Evolutionary conservation across 2,329 filamentous ascomycete species (phyloP).

Genomic region (Epichloe amarillans): DNA sequence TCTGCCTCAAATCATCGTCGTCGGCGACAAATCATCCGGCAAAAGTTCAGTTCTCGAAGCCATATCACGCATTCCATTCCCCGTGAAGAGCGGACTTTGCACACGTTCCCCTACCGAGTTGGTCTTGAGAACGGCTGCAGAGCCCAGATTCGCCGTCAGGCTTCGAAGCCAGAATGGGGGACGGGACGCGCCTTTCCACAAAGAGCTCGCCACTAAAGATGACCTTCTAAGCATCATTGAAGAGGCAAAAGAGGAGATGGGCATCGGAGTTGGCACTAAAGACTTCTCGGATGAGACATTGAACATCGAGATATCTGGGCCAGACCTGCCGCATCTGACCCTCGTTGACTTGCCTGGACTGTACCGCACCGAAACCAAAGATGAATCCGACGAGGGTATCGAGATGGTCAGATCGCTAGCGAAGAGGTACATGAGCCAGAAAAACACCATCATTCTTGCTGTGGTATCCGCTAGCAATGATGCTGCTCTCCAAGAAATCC

Average conservation of each 20-base stretch:
- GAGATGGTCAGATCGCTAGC: slow-evolving; percentile 24
- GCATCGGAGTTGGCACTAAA: slow-evolving; percentile 17
- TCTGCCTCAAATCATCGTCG: slow-evolving; percentile 43
- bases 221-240: slow-evolving; percentile 36
- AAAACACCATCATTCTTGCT: slow-evolving; percentile 46
- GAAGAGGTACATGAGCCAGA: slow-evolving; percentile 39
- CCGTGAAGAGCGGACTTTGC: slow-evolving; percentile 39
- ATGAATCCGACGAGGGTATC: slow-evolving; percentile 18
- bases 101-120: slow-evolving; percentile 50
- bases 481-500: slow-evolving; percentile 37
- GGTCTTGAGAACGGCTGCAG: slow-evolving; percentile 30
- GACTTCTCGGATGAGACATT: slow-evolving; percentile 33
- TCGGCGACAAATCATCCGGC: slow-evolving; percentile 46
- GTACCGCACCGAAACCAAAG: slow-evolving; percentile 18
- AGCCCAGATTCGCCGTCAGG: slow-evolving; percentile 26
- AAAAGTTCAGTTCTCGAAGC: slow-evolving; percentile 55
- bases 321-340: slow-evolving; percentile 31
- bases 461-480: slow-evolving; percentile 37
- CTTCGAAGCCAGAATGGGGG: slow-evolving; percentile 23
- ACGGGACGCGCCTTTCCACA: slow-evolving; percentile 13
- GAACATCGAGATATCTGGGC: slow-evolving; percentile 31
- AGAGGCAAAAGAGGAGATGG: slow-evolving; percentile 37
- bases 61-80: slow-evolving; percentile 47
- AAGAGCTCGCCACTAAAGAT: slow-evolving; percentile 22
- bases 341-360: slow-evolving; percentile 43